Conservation (phyloP, 306 rosid genomes). For the Casuarina cunninghamiana region DNA sequence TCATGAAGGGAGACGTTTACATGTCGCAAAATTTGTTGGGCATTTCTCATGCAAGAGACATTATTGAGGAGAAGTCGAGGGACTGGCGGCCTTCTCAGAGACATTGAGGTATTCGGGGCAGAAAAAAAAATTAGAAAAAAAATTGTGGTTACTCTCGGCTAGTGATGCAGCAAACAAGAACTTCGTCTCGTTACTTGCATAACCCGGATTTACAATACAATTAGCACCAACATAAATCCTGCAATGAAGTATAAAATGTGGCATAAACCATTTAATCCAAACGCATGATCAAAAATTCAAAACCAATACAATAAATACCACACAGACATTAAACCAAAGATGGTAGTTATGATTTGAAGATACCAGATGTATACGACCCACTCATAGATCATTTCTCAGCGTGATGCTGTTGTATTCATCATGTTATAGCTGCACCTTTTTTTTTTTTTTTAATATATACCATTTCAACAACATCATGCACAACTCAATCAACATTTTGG, state of each 20-base stretch:
- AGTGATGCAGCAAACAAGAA: slow-evolving; percentile 2
- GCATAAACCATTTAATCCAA: background rate
- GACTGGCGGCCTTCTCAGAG: slow-evolving; percentile 48
- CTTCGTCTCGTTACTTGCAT: background rate
- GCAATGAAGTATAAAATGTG: background rate
- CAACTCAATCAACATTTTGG: background rate
- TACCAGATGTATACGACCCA: background rate
- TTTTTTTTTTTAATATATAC: background rate
- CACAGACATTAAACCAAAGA: background rate
- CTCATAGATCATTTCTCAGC: background rate
- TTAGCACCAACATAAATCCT: background rate
- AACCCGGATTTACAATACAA: background rate
- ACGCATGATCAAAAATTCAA: background rate
- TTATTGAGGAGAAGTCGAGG: slow-evolving; percentile 80
- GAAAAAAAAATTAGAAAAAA: background rate
- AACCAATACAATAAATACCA: background rate
- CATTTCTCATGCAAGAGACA: slow-evolving; percentile 92
- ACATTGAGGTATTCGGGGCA: slow-evolving; percentile 34
- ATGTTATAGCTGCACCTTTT: background rate
- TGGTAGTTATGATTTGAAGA: background rate
- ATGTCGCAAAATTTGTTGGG: slow-evolving; percentile 71
- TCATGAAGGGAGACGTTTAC: slow-evolving; percentile 77
- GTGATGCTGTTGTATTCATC: background rate
- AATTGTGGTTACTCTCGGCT: background rate
- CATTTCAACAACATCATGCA: background rate